Conservation (phyloP, 108 stramenopile species). For the Cyclostephanos invisitatus region DNA sequence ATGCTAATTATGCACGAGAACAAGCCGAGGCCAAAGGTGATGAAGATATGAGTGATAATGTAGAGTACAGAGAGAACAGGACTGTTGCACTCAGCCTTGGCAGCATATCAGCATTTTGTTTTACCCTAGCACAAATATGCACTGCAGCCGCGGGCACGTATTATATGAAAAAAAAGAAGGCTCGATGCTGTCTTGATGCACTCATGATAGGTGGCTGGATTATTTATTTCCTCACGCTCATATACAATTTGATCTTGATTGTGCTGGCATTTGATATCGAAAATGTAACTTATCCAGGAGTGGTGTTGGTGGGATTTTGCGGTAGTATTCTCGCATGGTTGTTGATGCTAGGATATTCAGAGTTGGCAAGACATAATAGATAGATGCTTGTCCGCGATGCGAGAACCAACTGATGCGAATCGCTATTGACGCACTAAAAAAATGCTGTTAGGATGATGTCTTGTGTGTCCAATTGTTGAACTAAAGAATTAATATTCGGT, state of each 20-base stretch:
- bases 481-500: no score
- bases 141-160: conserved; percentile 14
- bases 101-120: conserved; percentile 3
- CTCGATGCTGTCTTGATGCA: conserved; percentile 13
- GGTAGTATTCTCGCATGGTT: conserved; percentile 20
- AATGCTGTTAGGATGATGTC: no score
- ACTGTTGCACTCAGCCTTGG: conserved; percentile 16
- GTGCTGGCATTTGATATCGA: conserved; percentile 25
- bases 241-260: conserved; percentile 18
- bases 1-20: conserved; percentile 7
- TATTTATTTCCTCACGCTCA: conserved; percentile 11
- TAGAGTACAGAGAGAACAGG: conserved; percentile 6
- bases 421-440: no score
- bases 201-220: conserved; percentile 24
- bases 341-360: conserved; percentile 27
- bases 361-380: conserved; percentile 12
- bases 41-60: conserved; percentile 3
- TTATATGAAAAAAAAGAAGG: conserved; percentile 13
- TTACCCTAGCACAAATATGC: conserved; percentile 9
- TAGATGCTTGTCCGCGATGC: not conserved
- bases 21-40: conserved; percentile 1
- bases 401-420: not conserved
- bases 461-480: no score
- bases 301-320: conserved; percentile 12
- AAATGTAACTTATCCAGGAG: conserved; percentile 12